These are phyloP conservation scores for Hypholoma sublateritium DNA, from an alignment of 768 basidiomycete genomes.

Conservation along the genomic window DNA sequence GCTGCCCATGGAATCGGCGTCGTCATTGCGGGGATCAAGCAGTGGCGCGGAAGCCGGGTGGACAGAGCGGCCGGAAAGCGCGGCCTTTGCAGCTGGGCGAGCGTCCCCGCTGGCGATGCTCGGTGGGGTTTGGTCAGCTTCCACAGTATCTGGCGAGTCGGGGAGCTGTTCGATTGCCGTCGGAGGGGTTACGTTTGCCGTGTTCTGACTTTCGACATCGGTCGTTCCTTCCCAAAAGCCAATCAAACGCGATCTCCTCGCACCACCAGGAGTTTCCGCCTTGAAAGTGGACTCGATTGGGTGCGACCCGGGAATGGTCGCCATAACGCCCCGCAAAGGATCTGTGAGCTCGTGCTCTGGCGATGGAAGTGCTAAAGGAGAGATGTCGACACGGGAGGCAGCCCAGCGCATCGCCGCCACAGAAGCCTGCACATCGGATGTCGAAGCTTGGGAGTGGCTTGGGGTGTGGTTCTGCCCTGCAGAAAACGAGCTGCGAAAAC, in stretches of 20 bases:
- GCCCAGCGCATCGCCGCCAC: constrained; percentile 87
- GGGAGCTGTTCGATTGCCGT: not conserved
- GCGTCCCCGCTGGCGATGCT: not conserved
- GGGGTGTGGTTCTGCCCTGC: constrained; percentile 14
- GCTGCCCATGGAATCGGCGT: not conserved
- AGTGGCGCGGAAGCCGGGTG: constrained; percentile 20
- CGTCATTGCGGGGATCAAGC: not conserved
- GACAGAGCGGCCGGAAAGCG: not conserved
- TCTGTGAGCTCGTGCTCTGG: constrained; percentile 92
- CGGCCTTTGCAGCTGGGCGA: not conserved
- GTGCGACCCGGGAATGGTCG: constrained; percentile 66
- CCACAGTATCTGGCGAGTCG: not conserved
- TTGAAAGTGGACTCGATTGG: constrained; percentile 22
- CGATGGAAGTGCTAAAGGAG: constrained; percentile 84
- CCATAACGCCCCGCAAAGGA: constrained; percentile 77
- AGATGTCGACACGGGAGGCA: constrained; percentile 79
- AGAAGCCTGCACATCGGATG: constrained; percentile 55
- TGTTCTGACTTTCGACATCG: constrained; percentile 44
- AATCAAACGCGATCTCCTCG: constrained; percentile 56
- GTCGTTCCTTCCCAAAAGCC: constrained; percentile 81
- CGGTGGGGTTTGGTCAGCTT: not conserved
- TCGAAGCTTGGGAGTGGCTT: constrained; percentile 19
- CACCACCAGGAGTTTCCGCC: constrained; percentile 44
- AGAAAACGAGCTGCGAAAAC: constrained; percentile 33
- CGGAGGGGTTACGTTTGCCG: not conserved